Percentiles rank a stretch among this genome's conserved stretches.
Evolutionary conservation across 495 filamentous ascomycete species (phyloP).

Genomic region (Halenospora varia): DNA sequence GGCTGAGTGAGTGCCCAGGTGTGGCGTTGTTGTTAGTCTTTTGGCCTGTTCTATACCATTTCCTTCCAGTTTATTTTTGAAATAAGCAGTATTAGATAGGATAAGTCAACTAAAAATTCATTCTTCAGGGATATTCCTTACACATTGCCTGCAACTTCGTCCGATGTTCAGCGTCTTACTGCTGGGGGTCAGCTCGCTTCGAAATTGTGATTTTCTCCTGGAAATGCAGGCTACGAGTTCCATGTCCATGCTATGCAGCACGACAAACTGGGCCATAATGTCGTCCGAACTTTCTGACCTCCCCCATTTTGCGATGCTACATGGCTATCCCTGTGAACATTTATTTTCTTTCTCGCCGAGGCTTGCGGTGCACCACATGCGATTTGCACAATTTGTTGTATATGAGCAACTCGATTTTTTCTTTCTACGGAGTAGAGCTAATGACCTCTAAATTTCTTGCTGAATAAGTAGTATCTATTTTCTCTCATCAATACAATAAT

Average conservation of each 20-base stretch:
- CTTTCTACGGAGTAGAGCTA: constrained; percentile 35
- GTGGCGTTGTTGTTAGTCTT: not conserved
- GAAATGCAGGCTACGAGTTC: no score
- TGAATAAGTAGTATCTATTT: constrained; percentile 37
- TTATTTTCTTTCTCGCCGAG: no score
- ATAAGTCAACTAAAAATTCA: not conserved
- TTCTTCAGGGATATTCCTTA: not conserved
- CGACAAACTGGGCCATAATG: no score
- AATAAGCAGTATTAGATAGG: not conserved
- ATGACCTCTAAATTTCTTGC: constrained; percentile 35
- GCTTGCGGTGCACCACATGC: no score
- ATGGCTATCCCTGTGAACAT: no score
- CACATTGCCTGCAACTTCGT: not conserved
- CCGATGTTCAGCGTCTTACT: not conserved
- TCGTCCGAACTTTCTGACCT: no score
- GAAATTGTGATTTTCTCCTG: not conserved
- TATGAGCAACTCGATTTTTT: no score
- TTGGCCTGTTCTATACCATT: not conserved
- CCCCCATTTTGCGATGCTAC: no score
- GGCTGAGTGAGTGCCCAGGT: constrained; percentile 37
- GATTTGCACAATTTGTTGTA: no score
- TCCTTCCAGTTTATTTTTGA: not conserved
- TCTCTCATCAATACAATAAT: constrained; percentile 7
- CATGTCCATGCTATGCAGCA: no score
- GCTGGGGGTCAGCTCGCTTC: not conserved